Conservation (phyloP, 2,329 filamentous ascomycete genomes). For the Tolypocladium inflatum region DNA sequence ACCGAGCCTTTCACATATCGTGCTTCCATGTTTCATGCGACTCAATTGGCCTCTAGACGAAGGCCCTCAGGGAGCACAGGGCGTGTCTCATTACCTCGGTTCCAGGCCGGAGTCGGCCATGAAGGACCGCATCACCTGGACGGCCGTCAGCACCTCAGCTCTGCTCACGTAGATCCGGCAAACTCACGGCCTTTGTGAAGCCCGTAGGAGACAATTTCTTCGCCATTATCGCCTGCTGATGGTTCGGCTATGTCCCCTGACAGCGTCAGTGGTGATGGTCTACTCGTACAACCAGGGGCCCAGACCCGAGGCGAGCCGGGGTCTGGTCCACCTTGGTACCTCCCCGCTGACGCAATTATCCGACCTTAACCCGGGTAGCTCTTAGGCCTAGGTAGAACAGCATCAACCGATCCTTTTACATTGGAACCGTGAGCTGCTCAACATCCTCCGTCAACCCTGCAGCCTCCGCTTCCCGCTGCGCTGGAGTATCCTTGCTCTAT, state of each 20-base stretch:
- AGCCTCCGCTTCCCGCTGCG: not conserved
- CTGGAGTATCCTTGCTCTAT: not conserved
- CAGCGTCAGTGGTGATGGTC: not conserved
- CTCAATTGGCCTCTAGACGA: not conserved
- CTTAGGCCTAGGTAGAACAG: not conserved
- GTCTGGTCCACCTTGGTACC: not conserved
- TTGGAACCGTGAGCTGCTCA: not conserved
- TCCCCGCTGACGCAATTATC: not conserved
- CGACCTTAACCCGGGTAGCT: constrained; percentile 5
- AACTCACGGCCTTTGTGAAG: constrained; percentile 24
- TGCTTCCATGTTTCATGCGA: not conserved
- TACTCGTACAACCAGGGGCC: not conserved
- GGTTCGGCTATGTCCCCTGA: too few species aligned
- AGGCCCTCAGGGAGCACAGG: not conserved
- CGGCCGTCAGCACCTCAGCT: too few species aligned
- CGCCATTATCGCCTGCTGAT: constrained; percentile 13
- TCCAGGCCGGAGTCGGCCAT: constrained; percentile 79
- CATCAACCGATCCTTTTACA: not conserved
- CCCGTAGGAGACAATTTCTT: constrained; percentile 22
- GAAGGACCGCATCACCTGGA: constrained; percentile 76
- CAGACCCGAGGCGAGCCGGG: not conserved
- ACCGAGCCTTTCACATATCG: not conserved
- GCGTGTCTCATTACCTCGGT: constrained; percentile 52
- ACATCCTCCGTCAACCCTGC: not conserved
- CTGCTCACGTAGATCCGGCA: not conserved